phyloP scores from a whole-genome alignment of 768 basidiomycete species.

The Boletus subcaerulescens region DNA sequence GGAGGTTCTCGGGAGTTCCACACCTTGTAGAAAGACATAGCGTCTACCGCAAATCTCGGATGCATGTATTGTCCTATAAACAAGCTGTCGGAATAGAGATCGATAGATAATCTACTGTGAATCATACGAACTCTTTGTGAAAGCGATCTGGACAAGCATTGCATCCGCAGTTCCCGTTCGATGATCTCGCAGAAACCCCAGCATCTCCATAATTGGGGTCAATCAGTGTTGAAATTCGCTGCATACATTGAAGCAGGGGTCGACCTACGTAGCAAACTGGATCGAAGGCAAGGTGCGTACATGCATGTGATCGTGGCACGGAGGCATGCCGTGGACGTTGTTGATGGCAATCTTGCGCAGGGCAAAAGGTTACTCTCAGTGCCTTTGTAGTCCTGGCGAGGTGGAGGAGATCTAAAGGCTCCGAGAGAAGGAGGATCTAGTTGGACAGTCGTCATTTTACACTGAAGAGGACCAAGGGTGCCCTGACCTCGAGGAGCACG shows the following conservation, averaged over 20 bases:
- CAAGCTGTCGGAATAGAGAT: not conserved
- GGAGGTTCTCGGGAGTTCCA: not conserved
- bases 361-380: constrained; percentile 17
- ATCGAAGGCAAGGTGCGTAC: constrained; percentile 29
- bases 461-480: not conserved
- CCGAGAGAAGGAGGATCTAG: constrained; percentile 26
- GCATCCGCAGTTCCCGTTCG: constrained; percentile 14
- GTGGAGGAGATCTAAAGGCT: constrained; percentile 32
- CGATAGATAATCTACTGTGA: not conserved
- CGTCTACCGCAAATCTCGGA: not conserved
- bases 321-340: constrained; percentile 24
- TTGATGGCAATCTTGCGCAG: constrained; percentile 29
- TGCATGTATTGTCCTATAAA: not conserved
- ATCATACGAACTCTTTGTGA: constrained; percentile 7
- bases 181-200: constrained; percentile 9
- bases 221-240: not conserved
- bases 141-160: constrained; percentile 6
- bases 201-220: constrained; percentile 5
- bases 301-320: constrained; percentile 26
- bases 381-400: constrained; percentile 31
- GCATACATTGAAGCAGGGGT: no score
- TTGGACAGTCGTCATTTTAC: not conserved
- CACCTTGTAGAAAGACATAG: not conserved
- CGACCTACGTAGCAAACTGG: constrained; percentile 30
- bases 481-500: constrained; percentile 12